Evolutionary conservation across 83 land plant genomes (phyloP).

Genomic region (Larix sibirica): DNA sequence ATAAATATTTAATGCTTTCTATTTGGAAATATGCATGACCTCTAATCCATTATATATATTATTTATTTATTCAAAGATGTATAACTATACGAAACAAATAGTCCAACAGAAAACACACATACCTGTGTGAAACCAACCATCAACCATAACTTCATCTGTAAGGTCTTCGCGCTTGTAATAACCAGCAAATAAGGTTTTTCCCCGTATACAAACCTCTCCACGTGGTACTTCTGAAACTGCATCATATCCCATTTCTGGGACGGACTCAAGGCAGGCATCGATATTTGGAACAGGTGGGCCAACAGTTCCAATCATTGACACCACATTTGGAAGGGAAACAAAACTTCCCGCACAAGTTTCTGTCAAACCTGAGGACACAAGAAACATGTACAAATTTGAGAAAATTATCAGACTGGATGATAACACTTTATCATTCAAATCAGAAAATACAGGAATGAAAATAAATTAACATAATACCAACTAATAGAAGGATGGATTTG

Average conservation of each 20-base stretch:
- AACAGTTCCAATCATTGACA: conserved; percentile 92
- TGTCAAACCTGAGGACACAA: conserved; percentile 70
- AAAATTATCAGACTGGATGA: not conserved
- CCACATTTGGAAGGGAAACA: conserved; percentile 82
- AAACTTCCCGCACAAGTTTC: conserved; percentile 99
- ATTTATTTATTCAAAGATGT: not conserved
- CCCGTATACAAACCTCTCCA: conserved; percentile 93
- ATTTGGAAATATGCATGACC: not conserved
- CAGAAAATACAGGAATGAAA: not conserved
- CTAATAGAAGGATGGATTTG: not conserved
- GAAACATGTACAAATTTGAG: not conserved
- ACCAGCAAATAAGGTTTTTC: conserved; percentile 89
- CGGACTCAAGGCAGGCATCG: conserved; percentile 92
- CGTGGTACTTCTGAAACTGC: conserved; percentile 73
- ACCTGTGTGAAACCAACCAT: conserved; percentile 99
- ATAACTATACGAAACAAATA: not conserved
- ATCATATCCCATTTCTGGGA: conserved; percentile 97
- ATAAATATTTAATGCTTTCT: not conserved
- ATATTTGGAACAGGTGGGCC: conserved; percentile 96
- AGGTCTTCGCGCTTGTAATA: conserved; percentile 96
- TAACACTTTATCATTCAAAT: not conserved
- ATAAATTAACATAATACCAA: not conserved
- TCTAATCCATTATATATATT: not conserved
- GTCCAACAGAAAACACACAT: not conserved
- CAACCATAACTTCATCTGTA: conserved; percentile 79